Percentiles rank a stretch among this genome's conserved stretches.
phyloP scores from a whole-genome alignment of 768 basidiomycete genomes.

The Goffeauzyma gilvescens region DNA sequence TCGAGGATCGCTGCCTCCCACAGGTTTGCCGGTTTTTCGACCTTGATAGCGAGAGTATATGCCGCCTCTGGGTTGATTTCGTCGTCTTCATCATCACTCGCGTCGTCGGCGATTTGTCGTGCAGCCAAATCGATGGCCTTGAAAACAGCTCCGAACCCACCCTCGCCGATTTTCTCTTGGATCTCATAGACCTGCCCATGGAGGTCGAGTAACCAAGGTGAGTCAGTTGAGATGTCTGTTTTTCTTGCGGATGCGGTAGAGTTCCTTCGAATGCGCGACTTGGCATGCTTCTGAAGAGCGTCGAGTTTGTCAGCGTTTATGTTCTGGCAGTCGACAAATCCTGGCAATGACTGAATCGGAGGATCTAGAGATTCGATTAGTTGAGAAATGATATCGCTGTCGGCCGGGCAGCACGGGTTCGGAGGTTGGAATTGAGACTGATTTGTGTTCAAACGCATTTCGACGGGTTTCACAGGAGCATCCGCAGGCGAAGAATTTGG shows the following conservation, averaged over 20 bases:
- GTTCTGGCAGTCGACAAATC: slow-evolving; percentile 28
- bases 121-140: slow-evolving; percentile 40
- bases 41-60: slow-evolving; percentile 58
- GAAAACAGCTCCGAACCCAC: slow-evolving; percentile 93
- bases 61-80: slow-evolving; percentile 44
- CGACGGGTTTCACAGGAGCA: not conserved
- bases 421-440: slow-evolving; percentile 39
- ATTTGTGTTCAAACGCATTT: no score
- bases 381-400: slow-evolving; percentile 44
- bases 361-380: slow-evolving; percentile 42
- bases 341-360: slow-evolving; percentile 35
- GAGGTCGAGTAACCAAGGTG: slow-evolving; percentile 45
- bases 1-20: slow-evolving; percentile 87
- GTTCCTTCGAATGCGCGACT: slow-evolving; percentile 16
- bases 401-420: slow-evolving; percentile 78
- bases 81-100: slow-evolving; percentile 38
- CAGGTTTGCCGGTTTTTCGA: slow-evolving; percentile 65
- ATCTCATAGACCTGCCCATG: slow-evolving; percentile 50
- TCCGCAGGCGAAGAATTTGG: not conserved
- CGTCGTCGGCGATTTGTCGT: slow-evolving; percentile 35
- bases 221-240: not conserved
- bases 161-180: slow-evolving; percentile 79
- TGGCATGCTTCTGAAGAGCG: slow-evolving; percentile 52
- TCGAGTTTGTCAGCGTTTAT: slow-evolving; percentile 42
- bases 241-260: slow-evolving; percentile 1